phyloP scores from a whole-genome alignment of 495 filamentous ascomycete genomes.

The Trypethelium eluteriae region DNA sequence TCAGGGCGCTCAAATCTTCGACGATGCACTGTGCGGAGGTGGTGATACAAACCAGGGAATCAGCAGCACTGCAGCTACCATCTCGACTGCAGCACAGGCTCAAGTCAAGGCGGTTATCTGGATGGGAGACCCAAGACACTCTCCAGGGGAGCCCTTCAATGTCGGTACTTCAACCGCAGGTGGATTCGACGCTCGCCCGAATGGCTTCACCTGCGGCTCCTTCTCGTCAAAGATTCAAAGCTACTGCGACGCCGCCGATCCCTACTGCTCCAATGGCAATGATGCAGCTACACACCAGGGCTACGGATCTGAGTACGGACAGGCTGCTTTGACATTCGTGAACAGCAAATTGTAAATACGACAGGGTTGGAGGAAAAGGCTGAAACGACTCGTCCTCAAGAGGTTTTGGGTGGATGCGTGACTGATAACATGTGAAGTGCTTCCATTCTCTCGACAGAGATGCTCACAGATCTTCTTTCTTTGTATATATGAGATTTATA shows the following conservation, averaged over 20 bases:
- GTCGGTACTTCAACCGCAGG: conserved; percentile 18
- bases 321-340: conserved; percentile 42
- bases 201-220: conserved; percentile 16
- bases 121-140: conserved; percentile 19
- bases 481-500: not conserved
- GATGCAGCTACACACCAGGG: conserved; percentile 21
- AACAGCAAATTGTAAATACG: conserved; percentile 19
- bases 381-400: too few species aligned
- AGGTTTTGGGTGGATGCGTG: too few species aligned
- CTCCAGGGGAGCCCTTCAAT: conserved; percentile 16
- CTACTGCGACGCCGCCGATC: conserved; percentile 23
- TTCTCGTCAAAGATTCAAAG: conserved; percentile 17
- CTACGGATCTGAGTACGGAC: conserved; percentile 21
- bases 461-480: not conserved
- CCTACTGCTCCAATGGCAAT: conserved; percentile 25
- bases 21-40: conserved; percentile 22
- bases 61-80: conserved; percentile 18
- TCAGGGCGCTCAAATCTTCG: conserved; percentile 21
- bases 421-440: too few species aligned
- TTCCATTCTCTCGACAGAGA: not conserved
- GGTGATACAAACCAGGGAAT: conserved; percentile 21
- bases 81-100: conserved; percentile 13
- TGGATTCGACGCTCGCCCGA: conserved; percentile 18
- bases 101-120: conserved; percentile 24
- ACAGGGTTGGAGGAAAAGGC: not conserved